Percentiles rank a stretch among this genome's conserved stretches.
Evolutionary conservation across 1,284 basidiomycete species (phyloP).

Genomic region (Pseudozyma thailandica): DNA sequence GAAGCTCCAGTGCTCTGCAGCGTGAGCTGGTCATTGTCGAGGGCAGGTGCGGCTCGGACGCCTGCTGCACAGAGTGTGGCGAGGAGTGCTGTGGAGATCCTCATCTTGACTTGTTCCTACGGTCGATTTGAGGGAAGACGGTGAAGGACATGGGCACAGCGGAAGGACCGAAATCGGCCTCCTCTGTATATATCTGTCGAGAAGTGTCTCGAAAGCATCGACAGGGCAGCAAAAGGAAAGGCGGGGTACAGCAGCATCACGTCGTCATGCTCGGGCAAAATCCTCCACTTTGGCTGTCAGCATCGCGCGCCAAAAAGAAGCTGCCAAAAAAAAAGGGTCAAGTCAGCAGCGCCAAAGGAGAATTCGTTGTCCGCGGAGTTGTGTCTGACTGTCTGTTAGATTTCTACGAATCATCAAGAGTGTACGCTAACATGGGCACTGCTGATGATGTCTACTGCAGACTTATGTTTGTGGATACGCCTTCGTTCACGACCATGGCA

Average conservation of each 20-base stretch:
- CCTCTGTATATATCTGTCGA: too few relatives aligned
- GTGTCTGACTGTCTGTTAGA: too few relatives aligned
- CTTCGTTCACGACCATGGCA: constrained; percentile 25
- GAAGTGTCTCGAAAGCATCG: too few relatives aligned
- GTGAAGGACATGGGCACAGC: background rate
- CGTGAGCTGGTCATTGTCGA: constrained; percentile 22
- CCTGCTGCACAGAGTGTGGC: constrained; percentile 16
- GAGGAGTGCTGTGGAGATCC: constrained; percentile 14
- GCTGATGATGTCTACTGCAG: too few relatives aligned
- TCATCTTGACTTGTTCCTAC: constrained; percentile 11
- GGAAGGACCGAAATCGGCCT: background rate
- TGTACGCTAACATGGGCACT: too few relatives aligned
- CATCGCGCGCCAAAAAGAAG: constrained; percentile 28
- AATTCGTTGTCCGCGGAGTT: too few relatives aligned
- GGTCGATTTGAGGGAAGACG: background rate
- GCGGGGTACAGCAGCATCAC: too few relatives aligned
- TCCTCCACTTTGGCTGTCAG: constrained; percentile 22
- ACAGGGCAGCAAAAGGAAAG: too few relatives aligned
- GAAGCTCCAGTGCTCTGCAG: constrained; percentile 14
- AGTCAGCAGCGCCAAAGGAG: too few relatives aligned
- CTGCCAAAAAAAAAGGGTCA: background rate
- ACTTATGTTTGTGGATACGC: too few relatives aligned
- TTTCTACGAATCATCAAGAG: too few relatives aligned
- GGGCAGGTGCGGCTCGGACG: constrained; percentile 23
- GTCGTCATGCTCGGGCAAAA: background rate